phyloP scores from a whole-genome alignment of 306 rosid species.

The Pyrus bretschneideri region DNA sequence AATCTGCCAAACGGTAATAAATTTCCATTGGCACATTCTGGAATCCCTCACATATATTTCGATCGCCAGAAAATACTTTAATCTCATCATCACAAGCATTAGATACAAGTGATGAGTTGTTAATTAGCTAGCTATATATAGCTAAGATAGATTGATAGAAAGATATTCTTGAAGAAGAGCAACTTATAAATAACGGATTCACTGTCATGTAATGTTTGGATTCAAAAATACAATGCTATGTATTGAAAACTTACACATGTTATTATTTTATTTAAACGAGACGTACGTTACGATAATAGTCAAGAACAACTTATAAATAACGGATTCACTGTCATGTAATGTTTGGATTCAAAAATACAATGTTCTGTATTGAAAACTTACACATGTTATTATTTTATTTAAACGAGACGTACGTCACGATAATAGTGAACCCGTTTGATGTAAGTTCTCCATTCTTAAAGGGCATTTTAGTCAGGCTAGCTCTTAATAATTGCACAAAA shows the following conservation, averaged over 20 bases:
- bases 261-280: too few relatives aligned
- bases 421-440: too few relatives aligned
- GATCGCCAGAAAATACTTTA: background rate
- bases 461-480: conserved; percentile 29
- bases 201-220: too few relatives aligned
- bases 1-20: conserved; percentile 8
- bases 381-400: too few relatives aligned
- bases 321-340: too few relatives aligned
- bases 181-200: too few relatives aligned
- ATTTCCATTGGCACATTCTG: background rate
- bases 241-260: background rate
- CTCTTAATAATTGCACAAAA: background rate
- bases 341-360: too few relatives aligned
- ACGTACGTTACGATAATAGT: too few relatives aligned
- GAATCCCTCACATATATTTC: background rate
- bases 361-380: background rate
- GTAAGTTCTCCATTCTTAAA: background rate
- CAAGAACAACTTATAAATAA: too few relatives aligned
- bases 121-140: background rate
- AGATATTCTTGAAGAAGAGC: background rate
- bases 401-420: too few relatives aligned
- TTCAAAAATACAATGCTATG: too few relatives aligned
- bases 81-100: background rate
- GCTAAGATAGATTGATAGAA: background rate
- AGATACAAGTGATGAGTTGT: background rate